Evolutionary conservation across 2,329 filamentous ascomycete genomes (phyloP), one percentile per base, ranked within the genome.

Genomic region (Sclerotinia minor): DNA sequence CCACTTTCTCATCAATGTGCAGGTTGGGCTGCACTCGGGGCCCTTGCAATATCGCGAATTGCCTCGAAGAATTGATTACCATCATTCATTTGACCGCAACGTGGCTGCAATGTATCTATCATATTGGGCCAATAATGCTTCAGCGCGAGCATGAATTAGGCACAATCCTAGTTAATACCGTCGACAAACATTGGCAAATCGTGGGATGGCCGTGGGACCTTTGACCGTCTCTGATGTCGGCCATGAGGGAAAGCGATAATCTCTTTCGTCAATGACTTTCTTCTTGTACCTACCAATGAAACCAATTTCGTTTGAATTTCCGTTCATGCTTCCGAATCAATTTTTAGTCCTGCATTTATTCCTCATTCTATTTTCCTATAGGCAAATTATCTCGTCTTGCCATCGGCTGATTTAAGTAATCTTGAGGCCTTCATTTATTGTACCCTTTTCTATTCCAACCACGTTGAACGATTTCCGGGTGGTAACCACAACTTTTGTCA

Each of bases 101-200:
- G 75, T 77, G 75, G 75, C 75, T 70, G 72, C 68, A 73, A 68
- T 73, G 57, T 38, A 38, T 9, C 32, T 71, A 63, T 65, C 63
- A 66, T 66, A 35, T 52, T 35, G 52, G 45, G 68, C 75, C 74
- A 76, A 76, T 76, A 71, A 70, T 66, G 67, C 58, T 26, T 53
- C 67, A 72, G 73, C 75, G 74, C 73, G 73, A 76, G 67, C 67
- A 67, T 74, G 71, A 73, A 75, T 76, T 74, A 73, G 70, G 73
- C 66, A 67, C 54, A 67, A 38, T 66, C 50, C 64, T 32, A 24
- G 24, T 41, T 60, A 17, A 60, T 66, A 44, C 44, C 50, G 64
- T 66, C 54, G 64, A 50, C 45, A 63, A 63, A 50, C 59, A 63
- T 63, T 63, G 59, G 59, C 59, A 52, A 50, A 50, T 63, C 45